Conservation (phyloP, 129 eudicot genomes). For the Logfia minima region DNA sequence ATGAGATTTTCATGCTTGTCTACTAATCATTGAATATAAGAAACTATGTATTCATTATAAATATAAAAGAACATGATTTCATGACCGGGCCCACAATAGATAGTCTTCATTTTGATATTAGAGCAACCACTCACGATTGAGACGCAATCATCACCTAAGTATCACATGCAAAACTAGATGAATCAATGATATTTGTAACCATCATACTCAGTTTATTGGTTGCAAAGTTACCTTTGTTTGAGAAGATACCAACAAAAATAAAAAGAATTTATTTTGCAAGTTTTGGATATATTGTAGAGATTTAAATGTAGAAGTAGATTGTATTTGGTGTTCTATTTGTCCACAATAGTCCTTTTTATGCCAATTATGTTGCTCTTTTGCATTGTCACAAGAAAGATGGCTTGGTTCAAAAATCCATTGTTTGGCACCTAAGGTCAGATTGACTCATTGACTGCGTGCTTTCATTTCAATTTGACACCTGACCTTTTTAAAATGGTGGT, state of each 20-base stretch:
- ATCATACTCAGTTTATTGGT: neutral
- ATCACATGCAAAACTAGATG: conserved; percentile 26
- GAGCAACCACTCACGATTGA: conserved; percentile 89
- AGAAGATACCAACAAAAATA: neutral
- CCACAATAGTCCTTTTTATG: neutral
- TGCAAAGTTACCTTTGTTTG: conserved; percentile 3
- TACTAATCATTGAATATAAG: neutral
- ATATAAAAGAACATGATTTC: conserved; percentile 68
- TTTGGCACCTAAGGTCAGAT: conserved; percentile 3
- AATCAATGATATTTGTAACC: neutral
- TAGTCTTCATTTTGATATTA: conserved; percentile 81
- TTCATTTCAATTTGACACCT: neutral
- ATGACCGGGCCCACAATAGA: conserved; percentile 96
- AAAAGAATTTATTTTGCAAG: neutral
- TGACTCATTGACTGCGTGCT: neutral
- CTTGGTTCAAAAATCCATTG: neutral
- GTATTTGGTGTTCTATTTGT: neutral
- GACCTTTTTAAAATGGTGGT: neutral
- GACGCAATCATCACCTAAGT: conserved; percentile 87
- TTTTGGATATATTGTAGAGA: neutral
- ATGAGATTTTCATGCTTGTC: neutral
- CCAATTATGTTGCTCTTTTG: conserved; percentile 11
- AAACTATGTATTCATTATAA: neutral
- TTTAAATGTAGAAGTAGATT: neutral
- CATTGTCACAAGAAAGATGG: neutral